phyloP scores from a whole-genome alignment of 495 filamentous ascomycete species.

The Tirmania nivea region DNA sequence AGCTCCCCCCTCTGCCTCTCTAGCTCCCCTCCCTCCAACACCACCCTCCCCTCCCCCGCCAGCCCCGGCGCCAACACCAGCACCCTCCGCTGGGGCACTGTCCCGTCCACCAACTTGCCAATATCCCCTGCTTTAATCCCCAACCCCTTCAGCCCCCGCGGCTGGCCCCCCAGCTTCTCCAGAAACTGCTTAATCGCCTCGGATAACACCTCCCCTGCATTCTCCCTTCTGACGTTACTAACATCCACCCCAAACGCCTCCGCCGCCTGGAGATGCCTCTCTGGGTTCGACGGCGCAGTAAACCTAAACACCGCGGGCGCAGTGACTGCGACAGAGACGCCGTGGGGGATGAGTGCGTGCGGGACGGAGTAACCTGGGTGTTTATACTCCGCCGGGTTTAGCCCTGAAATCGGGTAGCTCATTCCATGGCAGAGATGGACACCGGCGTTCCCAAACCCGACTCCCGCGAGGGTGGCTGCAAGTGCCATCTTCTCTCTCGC shows the following conservation, averaged over 20 bases:
- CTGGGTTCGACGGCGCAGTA: conserved; percentile 73
- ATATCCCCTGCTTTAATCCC: conserved; percentile 59
- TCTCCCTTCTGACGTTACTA: conserved; percentile 60
- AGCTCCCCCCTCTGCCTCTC: conserved; percentile 45
- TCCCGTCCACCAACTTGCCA: conserved; percentile 71
- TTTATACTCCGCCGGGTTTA: conserved; percentile 67
- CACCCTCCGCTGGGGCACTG: conserved; percentile 73
- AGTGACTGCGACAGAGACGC: conserved; percentile 84
- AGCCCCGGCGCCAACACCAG: conserved; percentile 78
- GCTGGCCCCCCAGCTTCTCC: conserved; percentile 67
- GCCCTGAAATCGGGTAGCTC: conserved; percentile 84
- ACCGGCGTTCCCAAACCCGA: conserved; percentile 92
- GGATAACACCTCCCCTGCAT: conserved; percentile 64
- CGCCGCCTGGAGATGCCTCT: conserved; percentile 71
- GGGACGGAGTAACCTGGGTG: conserved; percentile 62
- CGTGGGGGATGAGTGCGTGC: conserved; percentile 73
- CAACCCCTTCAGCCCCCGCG: conserved; percentile 57
- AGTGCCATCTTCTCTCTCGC: conserved; percentile 89
- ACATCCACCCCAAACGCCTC: conserved; percentile 83
- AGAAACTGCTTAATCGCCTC: conserved; percentile 68
- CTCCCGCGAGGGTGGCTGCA: conserved; percentile 78
- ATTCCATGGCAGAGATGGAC: conserved; percentile 96
- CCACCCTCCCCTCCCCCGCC: conserved; percentile 37
- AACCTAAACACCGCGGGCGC: conserved; percentile 88
- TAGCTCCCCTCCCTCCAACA: conserved; percentile 43